Base-by-base conservation (phyloP, 2,329 filamentous ascomycete species). In the Aureobasidium leucospermi region DNA sequence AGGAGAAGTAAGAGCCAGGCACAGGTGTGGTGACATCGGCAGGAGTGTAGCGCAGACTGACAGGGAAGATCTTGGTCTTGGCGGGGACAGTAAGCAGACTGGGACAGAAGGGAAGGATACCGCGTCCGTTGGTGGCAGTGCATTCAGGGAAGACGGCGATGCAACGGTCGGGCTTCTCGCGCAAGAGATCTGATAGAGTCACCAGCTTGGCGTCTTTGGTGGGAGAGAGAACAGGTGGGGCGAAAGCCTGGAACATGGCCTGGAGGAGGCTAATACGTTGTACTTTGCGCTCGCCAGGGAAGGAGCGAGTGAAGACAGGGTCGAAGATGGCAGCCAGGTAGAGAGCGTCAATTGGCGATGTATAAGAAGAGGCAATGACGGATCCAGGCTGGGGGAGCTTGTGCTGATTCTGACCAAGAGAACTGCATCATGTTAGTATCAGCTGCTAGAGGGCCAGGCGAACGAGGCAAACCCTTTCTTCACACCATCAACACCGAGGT, bases 301-400 rank as follows among this genome's bases (percentile, higher is more conserved):
- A 96, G 0, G 88, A 90, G 47, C 89, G 79, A 10, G 91, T 95
- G 76, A 99, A 97, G 71, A 99, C 82, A 2, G 94, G 94, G 71
- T 96, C 90, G 78, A 97, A 99, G 69, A 97, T 90, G 63, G 91
- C 92, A 61, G 94, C 90, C 28, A 99, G 85, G 74, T 97, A 99
- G 60, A 99, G 78, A 15, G 91, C 87, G 72, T 99, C 94, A 71
- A 99, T 84, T 8, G 94, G 94, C 9, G 89, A 95, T 36, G 92
- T 96, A 71, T 92, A 94, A 63, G 90, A 94, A 55, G 89, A 88
- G 51, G 90, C 92, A 67, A 99, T 94, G 66, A 99, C 80, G 59
- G 87, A 88, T 48, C 88, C 85, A 4, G 87, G 84, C 59, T 87
- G 84, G 1, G 94, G 94, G 16, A 97, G 84, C 42, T 90, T 85